phyloP scores from a whole-genome alignment of 768 basidiomycete genomes.

The Tulasnella sp. region DNA sequence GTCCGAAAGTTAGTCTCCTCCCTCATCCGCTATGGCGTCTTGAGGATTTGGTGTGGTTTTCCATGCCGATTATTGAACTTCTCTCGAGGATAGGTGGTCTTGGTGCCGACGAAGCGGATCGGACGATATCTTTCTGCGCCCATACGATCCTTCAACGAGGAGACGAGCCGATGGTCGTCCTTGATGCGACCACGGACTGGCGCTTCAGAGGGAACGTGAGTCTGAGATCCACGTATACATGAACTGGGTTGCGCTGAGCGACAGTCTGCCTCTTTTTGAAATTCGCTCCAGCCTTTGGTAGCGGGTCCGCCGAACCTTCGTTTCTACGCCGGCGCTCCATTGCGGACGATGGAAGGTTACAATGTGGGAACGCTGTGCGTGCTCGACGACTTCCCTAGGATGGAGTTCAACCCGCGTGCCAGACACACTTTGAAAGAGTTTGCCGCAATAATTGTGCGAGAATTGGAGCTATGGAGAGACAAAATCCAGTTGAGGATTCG shows the following conservation, averaged over 20 bases:
- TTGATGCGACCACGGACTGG: conserved; percentile 77
- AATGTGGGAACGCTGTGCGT: conserved; percentile 85
- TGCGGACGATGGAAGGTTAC: conserved; percentile 74
- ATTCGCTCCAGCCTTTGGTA: conserved; percentile 50
- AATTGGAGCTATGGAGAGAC: conserved; percentile 92
- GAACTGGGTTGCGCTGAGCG: background rate
- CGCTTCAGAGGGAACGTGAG: conserved; percentile 73
- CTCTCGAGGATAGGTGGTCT: conserved; percentile 37
- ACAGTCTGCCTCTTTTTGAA: background rate
- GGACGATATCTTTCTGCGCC: conserved; percentile 65
- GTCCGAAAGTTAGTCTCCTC: conserved; percentile 55
- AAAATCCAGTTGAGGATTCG: conserved; percentile 90
- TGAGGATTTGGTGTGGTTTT: background rate
- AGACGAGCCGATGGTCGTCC: conserved; percentile 77
- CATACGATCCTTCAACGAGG: conserved; percentile 71
- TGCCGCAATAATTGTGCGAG: conserved; percentile 86
- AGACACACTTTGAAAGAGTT: conserved; percentile 91
- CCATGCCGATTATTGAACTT: conserved; percentile 9
- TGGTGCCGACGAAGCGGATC: conserved; percentile 33
- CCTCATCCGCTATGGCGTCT: background rate
- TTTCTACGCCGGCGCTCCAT: conserved; percentile 86
- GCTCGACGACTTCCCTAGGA: conserved; percentile 69
- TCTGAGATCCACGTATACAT: background rate
- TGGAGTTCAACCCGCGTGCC: conserved; percentile 80
- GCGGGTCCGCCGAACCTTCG: conserved; percentile 53